Evolutionary conservation across 768 basidiomycete genomes (phyloP), one percentile per base, ranked within the genome.

Genomic region (Lactifluus echinatus): DNA sequence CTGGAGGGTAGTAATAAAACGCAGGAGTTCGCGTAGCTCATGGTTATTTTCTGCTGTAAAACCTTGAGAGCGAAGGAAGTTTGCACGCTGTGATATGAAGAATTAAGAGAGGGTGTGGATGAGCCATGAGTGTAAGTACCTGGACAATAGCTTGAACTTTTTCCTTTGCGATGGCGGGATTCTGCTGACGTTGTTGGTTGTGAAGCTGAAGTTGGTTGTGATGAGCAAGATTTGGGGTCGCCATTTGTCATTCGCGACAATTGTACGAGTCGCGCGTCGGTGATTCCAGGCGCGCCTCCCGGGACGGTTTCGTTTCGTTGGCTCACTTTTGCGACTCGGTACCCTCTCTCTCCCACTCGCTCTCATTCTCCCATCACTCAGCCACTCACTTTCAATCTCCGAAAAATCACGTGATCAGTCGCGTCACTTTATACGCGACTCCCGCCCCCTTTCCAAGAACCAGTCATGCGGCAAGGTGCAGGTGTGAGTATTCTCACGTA

Each of bases 381-480:
- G 57, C 57, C 53, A 55, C 57, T 2, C 19, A 7, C 2, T 23
- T 59, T 55, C 24, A 55, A 24, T 4, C 58, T 59, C 58, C 47
- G 58, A 55, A 0, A 0, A 0, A 4, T 50, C 57, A 59, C 57
- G 42, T 59, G 57, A 19, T 15, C 1, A 15, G 42, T 50, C 57
- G 57, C 57, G 57, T 55, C 33, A 37, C 17, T 7, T 19, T 1
- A 39, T 15, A 55, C 14, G 3, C 33, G 12, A 28, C 57, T 34
- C 24, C 26, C 37, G 4, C 28, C 24, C 26, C 37, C 7, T 15
- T n/a, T 17, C 23, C n/a, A 10, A 31, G 14, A 34, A 14, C 4
- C 24, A 40, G 77, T 64, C 67, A 89, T 90, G 87, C 80, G 83
- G 67, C 79, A 84, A 68, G 85, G 89, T 67, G 87, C 87, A 59